Evolutionary conservation across 371 early-diverging fungal genomes (phyloP).

Genomic region (Rhizopus sp.): DNA sequence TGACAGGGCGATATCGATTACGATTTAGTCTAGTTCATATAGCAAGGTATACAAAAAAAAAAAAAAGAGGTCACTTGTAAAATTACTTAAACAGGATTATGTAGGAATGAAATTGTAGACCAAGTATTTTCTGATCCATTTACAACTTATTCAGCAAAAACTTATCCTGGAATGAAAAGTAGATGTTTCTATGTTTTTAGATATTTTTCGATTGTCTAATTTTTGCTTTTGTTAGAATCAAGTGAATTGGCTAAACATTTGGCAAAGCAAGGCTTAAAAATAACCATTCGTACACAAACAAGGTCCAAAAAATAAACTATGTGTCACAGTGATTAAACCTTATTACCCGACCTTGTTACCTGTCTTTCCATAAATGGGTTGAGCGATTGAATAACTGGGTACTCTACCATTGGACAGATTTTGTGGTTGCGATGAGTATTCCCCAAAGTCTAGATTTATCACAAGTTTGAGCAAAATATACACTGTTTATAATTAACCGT

Average conservation of each 20-base stretch:
- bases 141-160: constrained; percentile 53
- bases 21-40: constrained; percentile 46
- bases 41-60: constrained; percentile 18
- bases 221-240: constrained; percentile 43
- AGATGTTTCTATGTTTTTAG: constrained; percentile 9
- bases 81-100: neutral
- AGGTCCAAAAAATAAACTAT: constrained; percentile 16
- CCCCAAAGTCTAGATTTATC: too few species aligned
- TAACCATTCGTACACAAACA: constrained; percentile 57
- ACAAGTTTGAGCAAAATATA: too few species aligned
- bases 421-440: too few species aligned
- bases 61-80: neutral
- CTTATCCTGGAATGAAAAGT: constrained; percentile 72
- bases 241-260: constrained; percentile 29
- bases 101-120: constrained; percentile 21
- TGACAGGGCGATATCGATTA: constrained; percentile 43
- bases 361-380: too few species aligned
- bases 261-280: constrained; percentile 59
- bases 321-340: neutral
- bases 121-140: constrained; percentile 48
- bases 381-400: too few species aligned
- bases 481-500: too few species aligned
- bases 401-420: too few species aligned
- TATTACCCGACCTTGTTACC: too few species aligned
- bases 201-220: neutral